Conservation (phyloP, 805 yeast genomes). For the Pichia membranifaciens region DNA sequence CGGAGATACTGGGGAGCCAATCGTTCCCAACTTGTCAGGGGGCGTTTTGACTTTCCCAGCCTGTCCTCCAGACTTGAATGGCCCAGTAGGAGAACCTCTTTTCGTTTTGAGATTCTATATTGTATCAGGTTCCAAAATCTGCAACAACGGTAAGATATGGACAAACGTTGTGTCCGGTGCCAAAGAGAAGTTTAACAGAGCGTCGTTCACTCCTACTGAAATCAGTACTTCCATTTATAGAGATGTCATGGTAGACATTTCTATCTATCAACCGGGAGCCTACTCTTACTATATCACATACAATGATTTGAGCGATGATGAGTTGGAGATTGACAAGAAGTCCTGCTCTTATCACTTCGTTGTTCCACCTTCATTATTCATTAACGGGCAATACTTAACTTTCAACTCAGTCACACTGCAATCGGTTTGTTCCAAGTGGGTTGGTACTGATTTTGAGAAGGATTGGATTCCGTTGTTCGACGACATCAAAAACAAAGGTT, state of each 20-base stretch:
- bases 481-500: constrained; percentile 65
- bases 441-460: constrained; percentile 50
- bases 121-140: constrained; percentile 68
- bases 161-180: constrained; percentile 59
- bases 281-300: constrained; percentile 69
- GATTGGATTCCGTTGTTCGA: constrained; percentile 66
- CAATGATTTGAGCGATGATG: constrained; percentile 28
- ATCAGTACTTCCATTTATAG: constrained; percentile 55
- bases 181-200: constrained; percentile 46
- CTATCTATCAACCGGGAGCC: constrained; percentile 70
- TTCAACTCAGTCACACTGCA: constrained; percentile 77
- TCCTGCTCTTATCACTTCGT: constrained; percentile 67
- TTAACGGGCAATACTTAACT: constrained; percentile 53
- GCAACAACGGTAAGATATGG: constrained; percentile 66
- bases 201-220: constrained; percentile 44
- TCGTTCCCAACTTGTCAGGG: constrained; percentile 28
- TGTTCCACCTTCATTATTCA: constrained; percentile 68
- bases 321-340: constrained; percentile 30
- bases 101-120: constrained; percentile 54
- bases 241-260: constrained; percentile 56
- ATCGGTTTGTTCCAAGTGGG: constrained; percentile 86
- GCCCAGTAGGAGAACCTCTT: constrained; percentile 32
- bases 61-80: constrained; percentile 31
- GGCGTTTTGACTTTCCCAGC: constrained; percentile 52
- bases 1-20: constrained; percentile 44